Evolutionary conservation across 2,329 filamentous ascomycete species (phyloP), one percentile per base, ranked within the genome.

Genomic region (Zasmidium citrigriseum): DNA sequence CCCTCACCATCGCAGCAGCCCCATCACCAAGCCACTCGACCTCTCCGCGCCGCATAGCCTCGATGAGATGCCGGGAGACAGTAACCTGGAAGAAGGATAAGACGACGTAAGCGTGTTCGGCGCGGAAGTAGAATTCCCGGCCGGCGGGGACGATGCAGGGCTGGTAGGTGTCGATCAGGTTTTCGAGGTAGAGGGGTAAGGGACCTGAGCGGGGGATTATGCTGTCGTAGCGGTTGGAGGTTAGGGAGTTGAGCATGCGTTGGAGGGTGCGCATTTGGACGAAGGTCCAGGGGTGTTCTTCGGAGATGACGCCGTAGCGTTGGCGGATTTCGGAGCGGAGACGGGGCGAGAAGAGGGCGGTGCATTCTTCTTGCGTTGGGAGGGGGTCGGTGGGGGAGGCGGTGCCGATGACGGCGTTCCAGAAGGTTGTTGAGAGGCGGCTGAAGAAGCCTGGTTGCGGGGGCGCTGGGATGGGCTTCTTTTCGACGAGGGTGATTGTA

Each of bases 241-340:
- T 59, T 57, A 62, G 55, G 1, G 71, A 73, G 63, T 73, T 73
- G 49, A 70, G 67, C 66, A 75, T 70, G 34, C 72, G 70, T 54
- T 74, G 72, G 5, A 75, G 61, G 2, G 72, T 75, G 23, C 72
- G 71, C 59, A 73, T 71, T 58, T 75, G 72, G 11, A 61, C 52
- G 59, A 74, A 65, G 5, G 70, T 73, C 70, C 72, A 75, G 1
- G 72, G 72, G 46, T 69, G 68, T 1, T 52, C 34, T 9, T 66
- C 57, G 10, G 65, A 59, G 12, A 74, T 63, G 24, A 74, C 68
- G 53, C 72, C 71, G 57, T 74, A 75, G 25, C 72, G 71, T 20
- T 63, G 61, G 25, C 72, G 71, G 38, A 73, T 47, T 21, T 64
- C 59, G 23, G 68, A 60, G 60, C 68, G 69, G 4, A 68, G 64